Percentiles rank a stretch among this genome's conserved stretches.
Evolutionary conservation across 2,329 filamentous ascomycete genomes (phyloP).

Genomic region (Phialophora macrospora): DNA sequence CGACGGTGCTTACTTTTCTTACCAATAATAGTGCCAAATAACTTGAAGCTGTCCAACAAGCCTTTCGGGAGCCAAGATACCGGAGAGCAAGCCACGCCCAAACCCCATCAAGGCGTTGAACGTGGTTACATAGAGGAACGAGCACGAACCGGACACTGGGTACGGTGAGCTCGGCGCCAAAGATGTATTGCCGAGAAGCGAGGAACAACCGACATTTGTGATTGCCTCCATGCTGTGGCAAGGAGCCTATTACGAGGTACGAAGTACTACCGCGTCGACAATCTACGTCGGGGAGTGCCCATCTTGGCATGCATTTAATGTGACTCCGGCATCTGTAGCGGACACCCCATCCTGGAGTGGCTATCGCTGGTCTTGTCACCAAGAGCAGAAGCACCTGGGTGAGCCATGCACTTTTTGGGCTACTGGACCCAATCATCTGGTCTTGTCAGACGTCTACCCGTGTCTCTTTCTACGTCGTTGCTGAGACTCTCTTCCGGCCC

Average conservation of each 20-base stretch:
- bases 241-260: no score
- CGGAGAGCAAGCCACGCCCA: neutral
- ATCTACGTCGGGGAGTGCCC: neutral
- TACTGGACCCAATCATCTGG: slow-evolving; percentile 38
- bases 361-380: neutral
- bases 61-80: slow-evolving; percentile 18
- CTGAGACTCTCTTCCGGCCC: slow-evolving; percentile 47
- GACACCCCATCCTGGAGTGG: neutral
- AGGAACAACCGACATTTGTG: neutral
- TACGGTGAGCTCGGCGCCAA: neutral
- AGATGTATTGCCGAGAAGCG: neutral
- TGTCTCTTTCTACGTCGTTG: slow-evolving; percentile 45
- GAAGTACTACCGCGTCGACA: neutral
- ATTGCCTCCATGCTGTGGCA: neutral
- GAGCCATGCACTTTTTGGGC: slow-evolving; percentile 7
- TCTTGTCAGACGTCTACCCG: slow-evolving; percentile 43
- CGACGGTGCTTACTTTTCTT: slow-evolving; percentile 18
- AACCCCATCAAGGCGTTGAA: neutral
- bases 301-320: slow-evolving; percentile 5
- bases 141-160: neutral
- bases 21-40: slow-evolving; percentile 7
- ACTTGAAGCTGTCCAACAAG: neutral
- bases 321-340: neutral
- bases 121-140: neutral
- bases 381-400: neutral